Base-by-base conservation (phyloP, 352 stramenopile genomes). In the Globisporangium orthogonon region DNA sequence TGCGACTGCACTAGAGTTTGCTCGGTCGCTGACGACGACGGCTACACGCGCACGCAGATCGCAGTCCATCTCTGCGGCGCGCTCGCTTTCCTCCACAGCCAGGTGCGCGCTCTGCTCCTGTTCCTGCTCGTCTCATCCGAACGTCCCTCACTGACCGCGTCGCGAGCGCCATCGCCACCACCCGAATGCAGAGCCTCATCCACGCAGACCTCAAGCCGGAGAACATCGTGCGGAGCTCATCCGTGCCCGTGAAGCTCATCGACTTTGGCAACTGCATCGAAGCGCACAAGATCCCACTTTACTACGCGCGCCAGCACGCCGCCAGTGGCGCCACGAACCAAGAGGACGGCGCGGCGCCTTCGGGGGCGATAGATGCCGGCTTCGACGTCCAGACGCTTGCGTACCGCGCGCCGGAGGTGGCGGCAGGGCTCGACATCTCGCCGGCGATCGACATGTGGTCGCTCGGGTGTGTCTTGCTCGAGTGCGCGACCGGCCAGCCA, bases 211-310 rank as follows among this genome's bases (percentile, higher is more conserved):
- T 91, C 54, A 91, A 91, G 58, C 82, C 82, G 2, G 82, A 91
- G 49, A 91, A 91, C 58, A 73, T 91, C 28, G 67, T 77, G 54
- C 68, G 58, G 50, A 30, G 50, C 31, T 43, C 53, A 10, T 48
- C 31, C 9, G 63, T 89, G 23, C 86, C 23, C 9, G 63, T 89
- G 23, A 87, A 86, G 65, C 70, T 91, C 23, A 71, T 88, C 44
- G 82, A 91, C 69, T 87, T 89, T 76, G 82, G 82, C 17, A 91
- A 91, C 54, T 86, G 77, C 47, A 69, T 91, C 31, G 71, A 86
- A 50, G 56, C 39, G 14, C 62, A 54, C 18, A 62, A 81, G 56
- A 53, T 86, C 28, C 55, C 57, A 4, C 50, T 74, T 39, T 78
- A 83, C 39, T 50, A 64, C 10, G 63, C 49, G 31, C 41, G 69